Percentiles rank a stretch among this genome's conserved stretches.
Evolutionary conservation across 495 filamentous ascomycete genomes (phyloP).

Genomic region (Eremomyces bilateralis): DNA sequence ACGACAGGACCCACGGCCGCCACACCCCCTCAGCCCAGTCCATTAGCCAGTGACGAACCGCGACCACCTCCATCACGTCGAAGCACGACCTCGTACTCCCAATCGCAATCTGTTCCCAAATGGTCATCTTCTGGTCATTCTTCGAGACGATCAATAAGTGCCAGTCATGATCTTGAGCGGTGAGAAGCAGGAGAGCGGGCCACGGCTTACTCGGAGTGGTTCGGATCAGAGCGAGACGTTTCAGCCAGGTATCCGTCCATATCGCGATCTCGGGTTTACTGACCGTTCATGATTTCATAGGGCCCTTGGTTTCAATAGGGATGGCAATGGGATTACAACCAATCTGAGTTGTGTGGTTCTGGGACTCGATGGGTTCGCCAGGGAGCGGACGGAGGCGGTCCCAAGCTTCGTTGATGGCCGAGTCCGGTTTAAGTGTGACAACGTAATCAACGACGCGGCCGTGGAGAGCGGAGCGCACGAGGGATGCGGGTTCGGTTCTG

Average conservation of each 20-base stretch:
- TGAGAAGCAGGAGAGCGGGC: conserved; percentile 7
- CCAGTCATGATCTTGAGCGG: conserved; percentile 10
- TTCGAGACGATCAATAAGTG: conserved; percentile 8
- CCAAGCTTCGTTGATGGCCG: conserved; percentile 5
- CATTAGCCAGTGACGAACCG: conserved; percentile 6
- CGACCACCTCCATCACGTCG: conserved; percentile 6
- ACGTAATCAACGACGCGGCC: conserved; percentile 9
- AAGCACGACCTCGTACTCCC: conserved; percentile 9
- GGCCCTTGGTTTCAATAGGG: conserved; percentile 8
- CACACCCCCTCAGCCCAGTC: conserved; percentile 8
- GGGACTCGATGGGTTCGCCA: conserved; percentile 4
- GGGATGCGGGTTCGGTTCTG: conserved; percentile 6
- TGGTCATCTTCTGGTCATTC: conserved; percentile 4
- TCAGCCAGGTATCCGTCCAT: conserved; percentile 7
- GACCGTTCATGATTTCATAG: conserved; percentile 9
- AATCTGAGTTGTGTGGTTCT: conserved; percentile 6
- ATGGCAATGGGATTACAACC: conserved; percentile 7
- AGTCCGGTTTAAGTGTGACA: conserved; percentile 6
- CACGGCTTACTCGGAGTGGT: background rate
- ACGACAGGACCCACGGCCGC: conserved; percentile 7
- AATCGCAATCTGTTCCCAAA: conserved; percentile 8
- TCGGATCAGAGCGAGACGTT: conserved; percentile 3
- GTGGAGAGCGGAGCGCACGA: conserved; percentile 5
- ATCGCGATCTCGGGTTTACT: conserved; percentile 9
- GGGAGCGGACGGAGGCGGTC: conserved; percentile 4